Evolutionary conservation across 495 filamentous ascomycete genomes (phyloP), one percentile per base, ranked within the genome.

Genomic region (Aspergillus indologenus): DNA sequence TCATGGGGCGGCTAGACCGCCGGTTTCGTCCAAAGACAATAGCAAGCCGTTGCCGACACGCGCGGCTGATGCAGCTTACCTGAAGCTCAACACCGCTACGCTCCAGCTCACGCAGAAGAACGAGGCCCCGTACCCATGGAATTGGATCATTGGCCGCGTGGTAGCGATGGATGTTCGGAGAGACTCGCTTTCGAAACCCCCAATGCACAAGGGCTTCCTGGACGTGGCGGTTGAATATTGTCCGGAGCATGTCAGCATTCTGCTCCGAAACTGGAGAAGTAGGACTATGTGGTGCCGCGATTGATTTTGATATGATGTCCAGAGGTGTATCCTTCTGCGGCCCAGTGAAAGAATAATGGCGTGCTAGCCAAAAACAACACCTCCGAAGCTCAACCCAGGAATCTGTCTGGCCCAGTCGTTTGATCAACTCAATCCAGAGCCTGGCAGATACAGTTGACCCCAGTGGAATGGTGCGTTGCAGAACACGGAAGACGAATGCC

Each of bases 141-240:
- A 77, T 64, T 3, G 73, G 66, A 14, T 24, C 59, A 14, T 64
- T 63, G 31, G 64, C 48, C 9, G 55, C 34, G 19, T 57, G 54
- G 26, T 62, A 54, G 3, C 44, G 53, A 21, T 44, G 20, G 3
- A 54, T n/a, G 40, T 60, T 61, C 24, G 51, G 20, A 9, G 70
- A 68, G 19, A 75, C 62, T 0, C 61, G 66, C 44, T 74, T 68
- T 52, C 69, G 76, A 66, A 87, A 87, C 3, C 84, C 83, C 84
- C 84, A 86, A n/a, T 74, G 66, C 26, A 87, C 75, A 43, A 86
- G 74, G 14, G 80, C 81, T 29, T 71, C 71, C 64, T 82, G 81
- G 62, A 83, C 74, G 6, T 69, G 59, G 0, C 57, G 65, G 18
- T 52, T 69, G 62, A 85, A 85, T 31, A 86, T 74, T 3, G 65